phyloP scores from a whole-genome alignment of 2,329 filamentous ascomycete genomes.

The Trichoderma simmonsii region DNA sequence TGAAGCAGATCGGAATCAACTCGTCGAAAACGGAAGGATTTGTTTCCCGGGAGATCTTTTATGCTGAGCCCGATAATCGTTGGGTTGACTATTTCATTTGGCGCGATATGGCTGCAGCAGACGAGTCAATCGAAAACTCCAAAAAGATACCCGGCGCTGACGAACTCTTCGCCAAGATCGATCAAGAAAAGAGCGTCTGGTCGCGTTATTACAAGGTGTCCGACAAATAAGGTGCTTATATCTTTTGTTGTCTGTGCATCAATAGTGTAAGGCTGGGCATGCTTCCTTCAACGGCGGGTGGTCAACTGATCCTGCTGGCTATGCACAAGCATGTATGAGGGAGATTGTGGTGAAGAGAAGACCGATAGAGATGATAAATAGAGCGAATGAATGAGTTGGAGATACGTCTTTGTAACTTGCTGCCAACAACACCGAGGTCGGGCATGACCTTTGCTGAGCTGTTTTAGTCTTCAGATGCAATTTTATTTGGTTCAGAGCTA shows the following conservation, averaged over 20 bases:
- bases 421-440: not conserved
- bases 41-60: not conserved
- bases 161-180: not conserved
- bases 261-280: not conserved
- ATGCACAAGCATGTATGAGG: not conserved
- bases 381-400: not conserved
- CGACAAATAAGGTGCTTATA: not conserved
- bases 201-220: not conserved
- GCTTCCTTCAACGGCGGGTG: not conserved
- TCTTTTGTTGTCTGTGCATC: not conserved
- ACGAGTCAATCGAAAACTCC: not conserved
- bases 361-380: not conserved
- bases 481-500: not conserved
- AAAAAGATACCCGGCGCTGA: not conserved
- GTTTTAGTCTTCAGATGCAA: not conserved
- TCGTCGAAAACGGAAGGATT: not conserved
- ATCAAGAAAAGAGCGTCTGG: not conserved
- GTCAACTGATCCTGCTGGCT: not conserved
- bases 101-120: not conserved
- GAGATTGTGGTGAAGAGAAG: not conserved
- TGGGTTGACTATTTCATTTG: not conserved
- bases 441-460: not conserved
- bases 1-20: not conserved
- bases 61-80: not conserved
- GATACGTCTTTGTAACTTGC: not conserved